A percentile compares a stretch with the other conserved stretches of the same genome.
Evolutionary conservation across 1,139 yeast species (phyloP).

Genomic region (Candida albicans): DNA sequence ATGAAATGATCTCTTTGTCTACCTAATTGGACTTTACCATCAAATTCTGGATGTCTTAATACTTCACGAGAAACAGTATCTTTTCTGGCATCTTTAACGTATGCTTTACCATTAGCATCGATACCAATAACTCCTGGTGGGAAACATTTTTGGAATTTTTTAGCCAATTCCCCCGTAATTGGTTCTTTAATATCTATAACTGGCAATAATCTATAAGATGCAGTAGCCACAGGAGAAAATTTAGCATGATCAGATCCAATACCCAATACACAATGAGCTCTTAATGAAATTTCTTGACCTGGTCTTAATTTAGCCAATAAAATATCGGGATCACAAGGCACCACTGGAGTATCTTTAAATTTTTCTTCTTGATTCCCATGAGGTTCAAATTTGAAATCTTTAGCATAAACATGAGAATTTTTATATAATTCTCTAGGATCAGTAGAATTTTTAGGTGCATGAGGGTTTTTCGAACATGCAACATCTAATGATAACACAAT

Average conservation of each 20-base stretch:
- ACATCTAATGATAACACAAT: constrained; percentile 80
- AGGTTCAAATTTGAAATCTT: constrained; percentile 86
- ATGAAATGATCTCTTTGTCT: constrained; percentile 90
- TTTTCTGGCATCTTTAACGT: constrained; percentile 81
- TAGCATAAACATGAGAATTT: constrained; percentile 84
- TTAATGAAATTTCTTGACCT: constrained; percentile 89
- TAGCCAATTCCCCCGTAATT: constrained; percentile 74
- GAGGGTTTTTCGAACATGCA: constrained; percentile 79
- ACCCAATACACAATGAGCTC: constrained; percentile 90
- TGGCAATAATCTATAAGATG: constrained; percentile 96
- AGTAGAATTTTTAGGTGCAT: constrained; percentile 76
- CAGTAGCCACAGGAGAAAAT: constrained; percentile 95
- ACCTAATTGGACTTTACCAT: constrained; percentile 86
- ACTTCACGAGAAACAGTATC: constrained; percentile 98
- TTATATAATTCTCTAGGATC: constrained; percentile 82
- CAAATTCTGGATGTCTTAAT: constrained; percentile 86
- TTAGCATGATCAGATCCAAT: constrained; percentile 95
- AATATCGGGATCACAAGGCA: constrained; percentile 83
- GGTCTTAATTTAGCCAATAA: constrained; percentile 91
- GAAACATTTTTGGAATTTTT: constrained; percentile 82
- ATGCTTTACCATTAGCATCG: constrained; percentile 59
- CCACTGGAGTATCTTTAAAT: constrained; percentile 69
- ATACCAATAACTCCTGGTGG: constrained; percentile 91
- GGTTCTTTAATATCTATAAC: constrained; percentile 75
- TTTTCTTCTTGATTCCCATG: constrained; percentile 80